phyloP scores from a whole-genome alignment of 1,284 basidiomycete genomes.

The Apiotrichum gamsii region DNA sequence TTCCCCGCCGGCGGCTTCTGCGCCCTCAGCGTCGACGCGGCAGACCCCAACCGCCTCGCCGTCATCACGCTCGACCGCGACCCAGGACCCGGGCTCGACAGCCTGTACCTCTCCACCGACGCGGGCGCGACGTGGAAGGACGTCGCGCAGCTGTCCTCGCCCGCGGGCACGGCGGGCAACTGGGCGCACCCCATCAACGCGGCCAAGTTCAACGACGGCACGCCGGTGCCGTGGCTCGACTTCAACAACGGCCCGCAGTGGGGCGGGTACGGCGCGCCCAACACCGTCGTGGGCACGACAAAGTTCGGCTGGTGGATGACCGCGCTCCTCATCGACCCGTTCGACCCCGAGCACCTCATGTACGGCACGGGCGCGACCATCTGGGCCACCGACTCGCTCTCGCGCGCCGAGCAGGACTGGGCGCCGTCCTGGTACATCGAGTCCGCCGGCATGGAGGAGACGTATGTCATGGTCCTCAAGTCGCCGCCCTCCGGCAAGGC shows the following conservation, averaged over 20 bases:
- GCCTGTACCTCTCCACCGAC: background rate
- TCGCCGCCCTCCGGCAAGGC: background rate
- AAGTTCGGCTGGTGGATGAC: slow-evolving; percentile 1
- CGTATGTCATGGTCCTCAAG: background rate
- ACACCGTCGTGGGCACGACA: background rate
- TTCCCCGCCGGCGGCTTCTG: background rate
- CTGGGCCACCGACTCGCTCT: background rate
- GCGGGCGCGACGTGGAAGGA: background rate
- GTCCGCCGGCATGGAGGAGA: background rate
- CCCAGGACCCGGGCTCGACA: background rate
- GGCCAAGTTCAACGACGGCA: background rate
- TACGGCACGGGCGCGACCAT: background rate
- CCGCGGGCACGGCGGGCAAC: background rate
- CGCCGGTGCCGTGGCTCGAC: background rate
- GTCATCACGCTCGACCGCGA: background rate
- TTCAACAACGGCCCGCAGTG: background rate
- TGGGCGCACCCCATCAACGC: background rate
- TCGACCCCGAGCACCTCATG: background rate
- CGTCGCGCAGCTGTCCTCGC: background rate
- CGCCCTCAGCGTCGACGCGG: background rate
- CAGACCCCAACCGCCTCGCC: background rate
- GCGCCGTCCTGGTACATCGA: background rate
- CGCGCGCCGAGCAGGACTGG: background rate
- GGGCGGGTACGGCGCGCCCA: background rate
- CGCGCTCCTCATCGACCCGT: background rate